Evolutionary conservation across 148 eudicot species (phyloP), one percentile per base, ranked within the genome.

Genomic region (Amaranthus hypochondriacus): DNA sequence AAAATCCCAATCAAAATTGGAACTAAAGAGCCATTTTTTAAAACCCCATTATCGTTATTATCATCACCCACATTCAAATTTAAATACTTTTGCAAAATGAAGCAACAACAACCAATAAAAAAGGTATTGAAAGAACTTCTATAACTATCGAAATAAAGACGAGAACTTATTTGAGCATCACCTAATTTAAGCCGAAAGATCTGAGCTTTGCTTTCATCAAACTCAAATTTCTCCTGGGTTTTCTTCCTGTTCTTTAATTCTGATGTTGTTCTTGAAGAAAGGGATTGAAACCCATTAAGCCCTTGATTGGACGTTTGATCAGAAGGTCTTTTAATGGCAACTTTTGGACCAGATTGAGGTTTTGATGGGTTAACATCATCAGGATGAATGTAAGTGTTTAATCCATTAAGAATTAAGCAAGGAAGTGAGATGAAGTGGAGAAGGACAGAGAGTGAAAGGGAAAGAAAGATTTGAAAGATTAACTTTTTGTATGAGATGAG

Each of bases 141-240:
- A 79, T 84, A 96, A 49, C 87, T 81, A 54, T 80, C 85, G 75
- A 73, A 92, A 79, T 79, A 89, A 49, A 90, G 74, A 2, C 99
- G 81, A 9, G 97, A 81, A 51, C 79, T 76, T 48, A 96, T 80
- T 48, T 89, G 97, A n/a, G 86, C 86, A 74, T 92, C 92, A 76
- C 83, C 84, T 84, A 96, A 90, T 48, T 78, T 89, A 18, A 96
- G 83, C 51, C 99, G 74, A 71, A 92, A 92, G 97, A 96, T 96
- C 96, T 96, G 99, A 66, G 99, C 99, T 78, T 96, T 96, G 71
- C 61, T 82, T 72, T 96, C 99, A 76, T 96, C 97, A 71, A 96
- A 96, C 77, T 90, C 96, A 56, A 90, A 87, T 52, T 75, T 89
- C 9, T 90, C 87, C 66, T 86, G 86, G 49, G 86, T 58, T 58